phyloP scores from a whole-genome alignment of 2,329 filamentous ascomycete genomes.

The Fusarium pseudocircinatum region DNA sequence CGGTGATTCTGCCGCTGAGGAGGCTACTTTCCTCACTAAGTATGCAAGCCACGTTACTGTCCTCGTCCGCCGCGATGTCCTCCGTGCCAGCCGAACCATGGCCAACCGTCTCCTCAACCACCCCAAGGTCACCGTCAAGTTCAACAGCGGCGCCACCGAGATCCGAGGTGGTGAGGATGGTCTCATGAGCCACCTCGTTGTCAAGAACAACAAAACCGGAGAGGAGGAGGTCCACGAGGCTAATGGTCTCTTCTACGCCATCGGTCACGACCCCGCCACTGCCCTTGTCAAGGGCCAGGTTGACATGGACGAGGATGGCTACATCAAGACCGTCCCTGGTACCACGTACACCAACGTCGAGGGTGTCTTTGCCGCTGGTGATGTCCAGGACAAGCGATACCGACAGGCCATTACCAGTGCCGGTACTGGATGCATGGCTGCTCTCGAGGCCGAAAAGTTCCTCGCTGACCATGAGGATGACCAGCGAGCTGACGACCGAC shows the following conservation, averaged over 20 bases:
- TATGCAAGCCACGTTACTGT: slow-evolving; percentile 96
- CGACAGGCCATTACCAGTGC: slow-evolving; percentile 98
- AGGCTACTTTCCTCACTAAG: slow-evolving; percentile 97
- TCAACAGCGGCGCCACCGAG: slow-evolving; percentile 83
- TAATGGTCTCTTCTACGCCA: slow-evolving; percentile 95
- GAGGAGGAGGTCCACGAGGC: slow-evolving; percentile 85
- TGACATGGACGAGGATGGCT: slow-evolving; percentile 88
- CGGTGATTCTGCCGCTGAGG: slow-evolving; percentile 95
- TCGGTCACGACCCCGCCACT: slow-evolving; percentile 95
- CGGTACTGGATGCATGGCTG: slow-evolving; percentile 93
- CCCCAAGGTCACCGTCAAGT: slow-evolving; percentile 90
- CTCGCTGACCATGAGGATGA: slow-evolving; percentile 75
- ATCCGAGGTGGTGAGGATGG: slow-evolving; percentile 86
- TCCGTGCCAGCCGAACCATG: slow-evolving; percentile 93
- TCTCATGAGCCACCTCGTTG: slow-evolving; percentile 86
- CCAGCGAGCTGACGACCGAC: slow-evolving; percentile 22
- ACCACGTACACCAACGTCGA: slow-evolving; percentile 87
- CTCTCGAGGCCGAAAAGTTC: slow-evolving; percentile 95
- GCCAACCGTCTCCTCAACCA: slow-evolving; percentile 82
- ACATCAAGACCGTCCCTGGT: slow-evolving; percentile 88
- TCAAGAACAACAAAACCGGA: slow-evolving; percentile 82
- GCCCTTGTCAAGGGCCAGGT: slow-evolving; percentile 90
- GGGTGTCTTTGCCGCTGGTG: slow-evolving; percentile 95
- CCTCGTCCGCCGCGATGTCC: slow-evolving; percentile 84
- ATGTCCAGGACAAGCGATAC: slow-evolving; percentile 99